Percentiles rank a stretch among this genome's conserved stretches.
Conservation (phyloP, 164 flowering plant species). For the Chloranthus sessilifolius region DNA sequence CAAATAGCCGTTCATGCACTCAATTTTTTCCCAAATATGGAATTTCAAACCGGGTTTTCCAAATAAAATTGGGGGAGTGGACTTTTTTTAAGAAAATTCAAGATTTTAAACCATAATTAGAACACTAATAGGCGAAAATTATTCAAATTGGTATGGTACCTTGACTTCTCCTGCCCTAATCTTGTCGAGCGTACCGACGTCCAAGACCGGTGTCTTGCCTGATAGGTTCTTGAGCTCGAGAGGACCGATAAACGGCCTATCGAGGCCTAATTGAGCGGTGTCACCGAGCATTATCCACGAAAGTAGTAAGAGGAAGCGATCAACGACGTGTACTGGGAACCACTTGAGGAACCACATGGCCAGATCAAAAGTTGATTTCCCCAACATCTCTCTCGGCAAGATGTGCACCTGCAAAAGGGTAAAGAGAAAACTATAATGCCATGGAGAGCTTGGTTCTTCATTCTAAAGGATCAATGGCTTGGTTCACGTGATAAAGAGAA, state of each 20-base stretch:
- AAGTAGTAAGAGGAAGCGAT: constrained; percentile 50
- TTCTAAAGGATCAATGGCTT: neutral
- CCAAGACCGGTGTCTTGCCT: constrained; percentile 92
- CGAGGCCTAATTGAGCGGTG: constrained; percentile 53
- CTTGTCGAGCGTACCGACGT: constrained; percentile 80
- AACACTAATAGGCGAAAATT: neutral
- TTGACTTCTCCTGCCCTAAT: constrained; percentile 72
- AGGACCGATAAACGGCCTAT: constrained; percentile 71
- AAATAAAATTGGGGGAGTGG: too few species aligned
- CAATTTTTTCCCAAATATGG: too few species aligned
- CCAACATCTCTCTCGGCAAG: constrained; percentile 87
- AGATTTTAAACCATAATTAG: too few species aligned
- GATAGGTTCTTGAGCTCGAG: constrained; percentile 59
- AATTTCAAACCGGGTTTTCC: too few species aligned
- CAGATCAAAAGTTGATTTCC: constrained; percentile 83
- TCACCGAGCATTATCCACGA: constrained; percentile 61
- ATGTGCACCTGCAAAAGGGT: constrained; percentile 67
- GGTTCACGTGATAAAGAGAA: neutral
- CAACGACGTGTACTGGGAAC: constrained; percentile 75
- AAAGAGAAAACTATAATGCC: constrained; percentile 1
- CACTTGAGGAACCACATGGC: constrained; percentile 91
- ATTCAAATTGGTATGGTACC: constrained; percentile 33
- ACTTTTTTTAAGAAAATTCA: too few species aligned
- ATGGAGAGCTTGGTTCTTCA: neutral
- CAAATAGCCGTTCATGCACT: too few species aligned